These are phyloP conservation scores for Pleurotus tuber-regium DNA, from an alignment of 768 basidiomycete species.

Conservation along the genomic window DNA sequence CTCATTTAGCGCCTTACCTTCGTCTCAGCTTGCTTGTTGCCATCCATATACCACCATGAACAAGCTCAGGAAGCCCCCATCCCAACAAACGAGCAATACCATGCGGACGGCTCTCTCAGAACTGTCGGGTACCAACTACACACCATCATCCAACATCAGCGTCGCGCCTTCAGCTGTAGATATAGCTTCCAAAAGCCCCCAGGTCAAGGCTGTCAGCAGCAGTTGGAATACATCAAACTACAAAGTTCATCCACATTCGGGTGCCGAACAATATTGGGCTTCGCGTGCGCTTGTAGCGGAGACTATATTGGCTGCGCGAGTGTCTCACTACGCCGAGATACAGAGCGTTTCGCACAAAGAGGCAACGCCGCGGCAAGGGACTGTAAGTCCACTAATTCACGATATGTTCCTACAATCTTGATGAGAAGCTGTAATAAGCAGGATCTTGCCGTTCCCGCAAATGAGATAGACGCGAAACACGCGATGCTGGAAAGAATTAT, in stretches of 20 bases:
- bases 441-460: constrained; percentile 36
- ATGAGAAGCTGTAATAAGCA: no score
- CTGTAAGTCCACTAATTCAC: no score
- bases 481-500: constrained; percentile 48
- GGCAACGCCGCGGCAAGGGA: no score
- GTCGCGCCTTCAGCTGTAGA: no score
- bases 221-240: not conserved
- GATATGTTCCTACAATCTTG: constrained; percentile 5
- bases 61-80: not conserved
- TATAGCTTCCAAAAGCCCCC: no score
- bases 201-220: no score
- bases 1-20: no score
- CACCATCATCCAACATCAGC: not conserved
- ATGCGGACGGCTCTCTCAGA: not conserved
- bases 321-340: constrained; percentile 49
- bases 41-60: not conserved
- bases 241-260: constrained; percentile 10
- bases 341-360: constrained; percentile 35
- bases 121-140: not conserved
- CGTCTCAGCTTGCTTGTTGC: no score
- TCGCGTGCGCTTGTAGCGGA: constrained; percentile 65
- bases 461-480: constrained; percentile 46
- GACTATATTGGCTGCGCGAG: constrained; percentile 48
- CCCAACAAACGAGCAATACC: not conserved
- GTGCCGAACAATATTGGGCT: constrained; percentile 64